Evolutionary conservation across 2,329 filamentous ascomycete genomes (phyloP).

Genomic region (Blumeria hordei): DNA sequence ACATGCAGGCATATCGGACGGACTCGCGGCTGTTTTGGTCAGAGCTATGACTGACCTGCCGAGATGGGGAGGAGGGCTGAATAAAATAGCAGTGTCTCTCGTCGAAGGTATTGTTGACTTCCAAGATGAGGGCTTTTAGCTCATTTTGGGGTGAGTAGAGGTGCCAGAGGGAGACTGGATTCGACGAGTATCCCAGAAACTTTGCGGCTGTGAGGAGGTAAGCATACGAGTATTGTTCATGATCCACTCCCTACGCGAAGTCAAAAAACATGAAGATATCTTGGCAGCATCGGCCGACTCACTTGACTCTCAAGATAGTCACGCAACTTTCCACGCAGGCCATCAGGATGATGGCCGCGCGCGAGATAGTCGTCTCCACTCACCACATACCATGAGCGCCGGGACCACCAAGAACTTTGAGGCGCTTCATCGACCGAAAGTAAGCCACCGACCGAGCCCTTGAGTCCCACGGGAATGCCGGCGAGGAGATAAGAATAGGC

Average conservation of each 20-base stretch:
- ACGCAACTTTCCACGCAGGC: conserved; percentile 38
- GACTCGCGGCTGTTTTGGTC: conserved; percentile 3
- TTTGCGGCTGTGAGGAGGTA: conserved; percentile 48
- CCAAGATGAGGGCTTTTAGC: conserved; percentile 40
- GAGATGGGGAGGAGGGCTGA: conserved; percentile 16
- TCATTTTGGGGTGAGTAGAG: conserved; percentile 35
- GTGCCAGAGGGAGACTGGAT: conserved; percentile 60
- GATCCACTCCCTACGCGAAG: conserved; percentile 27
- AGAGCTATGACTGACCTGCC: neutral
- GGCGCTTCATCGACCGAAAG: conserved; percentile 22
- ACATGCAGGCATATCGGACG: conserved; percentile 23
- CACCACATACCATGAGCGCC: conserved; percentile 28
- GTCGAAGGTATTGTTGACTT: conserved; percentile 57
- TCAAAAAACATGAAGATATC: conserved; percentile 4
- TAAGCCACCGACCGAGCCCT: conserved; percentile 28
- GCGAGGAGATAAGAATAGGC: conserved; percentile 45
- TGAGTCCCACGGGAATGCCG: conserved; percentile 40
- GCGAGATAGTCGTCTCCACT: conserved; percentile 35
- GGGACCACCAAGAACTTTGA: conserved; percentile 12
- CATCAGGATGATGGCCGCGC: conserved; percentile 25
- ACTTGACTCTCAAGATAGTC: conserved; percentile 33
- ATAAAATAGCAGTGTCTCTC: conserved; percentile 45
- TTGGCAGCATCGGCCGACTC: neutral
- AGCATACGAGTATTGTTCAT: conserved; percentile 35
- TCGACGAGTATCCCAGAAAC: conserved; percentile 48